phyloP scores from a whole-genome alignment of 805 yeast species.

The Yarrowia sp. region DNA sequence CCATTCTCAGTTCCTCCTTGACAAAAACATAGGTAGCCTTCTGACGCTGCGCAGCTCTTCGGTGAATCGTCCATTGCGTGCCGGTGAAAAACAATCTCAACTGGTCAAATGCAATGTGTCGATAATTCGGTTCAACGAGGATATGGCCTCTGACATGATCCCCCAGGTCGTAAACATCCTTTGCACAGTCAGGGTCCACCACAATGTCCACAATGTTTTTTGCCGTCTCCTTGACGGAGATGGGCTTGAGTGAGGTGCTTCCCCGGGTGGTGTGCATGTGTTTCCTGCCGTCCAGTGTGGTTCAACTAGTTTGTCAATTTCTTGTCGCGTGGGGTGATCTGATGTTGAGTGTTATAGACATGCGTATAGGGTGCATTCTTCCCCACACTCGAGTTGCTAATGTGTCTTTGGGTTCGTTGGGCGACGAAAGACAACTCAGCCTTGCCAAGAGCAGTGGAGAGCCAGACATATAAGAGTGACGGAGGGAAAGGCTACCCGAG shows the following conservation, averaged over 20 bases:
- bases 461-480: background rate
- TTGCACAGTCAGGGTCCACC: conserved; percentile 33
- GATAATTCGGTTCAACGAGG: conserved; percentile 17
- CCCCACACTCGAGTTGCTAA: conserved; percentile 23
- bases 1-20: conserved; percentile 29
- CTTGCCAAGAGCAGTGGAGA: conserved; percentile 9
- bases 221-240: conserved; percentile 33
- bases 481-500: conserved; percentile 3
- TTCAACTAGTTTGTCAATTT: no score
- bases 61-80: conserved; percentile 28
- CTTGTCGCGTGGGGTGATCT: conserved; percentile 21
- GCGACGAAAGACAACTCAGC: background rate
- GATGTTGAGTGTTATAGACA: background rate
- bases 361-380: conserved; percentile 22
- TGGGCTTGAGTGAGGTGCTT: conserved; percentile 30
- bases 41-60: conserved; percentile 27
- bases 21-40: conserved; percentile 31
- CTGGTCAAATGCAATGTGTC: conserved; percentile 25
- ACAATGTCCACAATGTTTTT: conserved; percentile 26
- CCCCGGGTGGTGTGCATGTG: conserved; percentile 25
- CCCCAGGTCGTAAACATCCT: conserved; percentile 22
- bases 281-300: no score
- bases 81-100: conserved; percentile 10
- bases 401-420: conserved; percentile 28
- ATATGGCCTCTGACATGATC: conserved; percentile 24